Base-by-base conservation (phyloP, 176 grass and related monocot species). In the Oryza nivara region DNA sequence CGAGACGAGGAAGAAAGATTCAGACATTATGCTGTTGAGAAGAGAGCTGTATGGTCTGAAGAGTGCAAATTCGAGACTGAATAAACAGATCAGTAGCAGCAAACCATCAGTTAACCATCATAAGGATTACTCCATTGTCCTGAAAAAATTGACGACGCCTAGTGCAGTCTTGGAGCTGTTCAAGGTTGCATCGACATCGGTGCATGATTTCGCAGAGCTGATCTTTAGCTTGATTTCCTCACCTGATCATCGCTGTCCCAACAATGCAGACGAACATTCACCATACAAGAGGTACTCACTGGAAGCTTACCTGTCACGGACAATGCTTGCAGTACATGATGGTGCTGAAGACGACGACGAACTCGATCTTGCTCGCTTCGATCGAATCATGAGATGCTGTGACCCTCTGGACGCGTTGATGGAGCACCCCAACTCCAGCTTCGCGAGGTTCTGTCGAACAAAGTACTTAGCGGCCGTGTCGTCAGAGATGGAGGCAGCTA, bases 381-480 rank as follows among this genome's bases (percentile, higher is more conserved):
- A 30, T 4, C 26, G 81, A 16, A 74, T 83, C 11, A 66, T 83
- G 81, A 48, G 30, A 11, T 46, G 10, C 41, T 10, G 44, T 9
- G 82, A 84, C 43, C 71, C 61, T 2, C 13, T 84, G 0, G 82
- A 84, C 10, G 41, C 71, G 4, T 20, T 83, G 81, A 75, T 75
- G 81, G 43, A 67, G 12, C 34, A 38, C 44, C 56, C 72, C 3
- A 16, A 32, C 13, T 84, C 72, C 20, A 13, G 60, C 0, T 65
- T 83, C 60, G 46, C 71, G 0, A 15, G 60, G 5, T 83, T 83
- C 43, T 75, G 71, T 20, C 26, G 19, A 1, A 4, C 60, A 2
- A 23, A 7, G 0, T 83, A 83, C 32, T 0, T 75, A 0, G 28
- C 19, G 0, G 60, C 60, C 28, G 82, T 83, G 58, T 15, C 72